These are phyloP conservation scores for Rhizopogon sp. DNA, from an alignment of 768 basidiomycete genomes.

Conservation along the genomic window DNA sequence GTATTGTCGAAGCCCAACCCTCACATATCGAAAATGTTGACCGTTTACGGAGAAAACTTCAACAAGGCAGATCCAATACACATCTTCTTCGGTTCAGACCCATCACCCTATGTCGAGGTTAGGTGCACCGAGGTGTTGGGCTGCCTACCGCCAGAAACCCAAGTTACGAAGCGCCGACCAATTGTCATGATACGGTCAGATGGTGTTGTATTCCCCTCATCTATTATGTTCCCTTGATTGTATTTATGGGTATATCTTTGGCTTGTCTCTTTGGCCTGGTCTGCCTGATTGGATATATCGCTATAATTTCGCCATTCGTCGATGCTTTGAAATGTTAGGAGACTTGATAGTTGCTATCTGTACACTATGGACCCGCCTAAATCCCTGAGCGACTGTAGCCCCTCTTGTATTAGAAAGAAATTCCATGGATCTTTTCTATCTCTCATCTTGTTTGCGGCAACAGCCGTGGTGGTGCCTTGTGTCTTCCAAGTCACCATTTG, in stretches of 20 bases:
- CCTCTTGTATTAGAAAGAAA: conserved; percentile 16
- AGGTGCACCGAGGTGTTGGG: conserved; percentile 83
- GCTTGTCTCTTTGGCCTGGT: conserved; percentile 16
- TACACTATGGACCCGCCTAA: conserved; percentile 26
- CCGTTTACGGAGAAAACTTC: conserved; percentile 87
- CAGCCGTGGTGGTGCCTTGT: neutral
- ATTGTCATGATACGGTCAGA: conserved; percentile 80
- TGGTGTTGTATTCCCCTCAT: conserved; percentile 85
- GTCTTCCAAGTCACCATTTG: neutral
- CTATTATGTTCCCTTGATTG: conserved; percentile 64
- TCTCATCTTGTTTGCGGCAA: conserved; percentile 2
- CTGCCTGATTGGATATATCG: conserved; percentile 15
- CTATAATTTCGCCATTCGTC: conserved; percentile 15
- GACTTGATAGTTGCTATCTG: conserved; percentile 22
- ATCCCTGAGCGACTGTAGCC: conserved; percentile 23
- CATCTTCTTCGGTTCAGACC: conserved; percentile 85
- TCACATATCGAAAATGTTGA: conserved; percentile 75
- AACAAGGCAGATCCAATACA: conserved; percentile 75
- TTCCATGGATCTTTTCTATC: conserved; percentile 1
- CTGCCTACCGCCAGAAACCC: conserved; percentile 72
- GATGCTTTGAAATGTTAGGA: conserved; percentile 23
- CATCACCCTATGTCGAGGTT: conserved; percentile 83
- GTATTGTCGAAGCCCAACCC: conserved; percentile 74
- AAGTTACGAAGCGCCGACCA: conserved; percentile 63
- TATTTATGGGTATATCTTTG: conserved; percentile 11